phyloP scores from a whole-genome alignment of 495 filamentous ascomycete species.

The Penicillium cosmopolitanum region DNA sequence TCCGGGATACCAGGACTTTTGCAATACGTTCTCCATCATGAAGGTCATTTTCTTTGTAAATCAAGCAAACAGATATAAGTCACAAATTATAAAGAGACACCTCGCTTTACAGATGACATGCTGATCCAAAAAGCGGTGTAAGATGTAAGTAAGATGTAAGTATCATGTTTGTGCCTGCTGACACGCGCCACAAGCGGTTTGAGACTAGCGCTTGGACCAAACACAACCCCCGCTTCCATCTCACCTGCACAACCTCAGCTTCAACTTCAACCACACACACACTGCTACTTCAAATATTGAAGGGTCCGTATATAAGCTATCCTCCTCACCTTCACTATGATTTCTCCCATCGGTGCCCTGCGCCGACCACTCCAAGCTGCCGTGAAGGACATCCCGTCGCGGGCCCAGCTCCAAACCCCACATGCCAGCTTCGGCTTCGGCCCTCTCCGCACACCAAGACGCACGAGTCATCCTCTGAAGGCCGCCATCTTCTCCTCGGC shows the following conservation, averaged over 20 bases:
- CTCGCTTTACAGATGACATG: too few species aligned
- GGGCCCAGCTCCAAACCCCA: slow-evolving; percentile 3
- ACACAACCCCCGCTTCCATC: background rate
- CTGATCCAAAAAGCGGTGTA: background rate
- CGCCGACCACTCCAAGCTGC: slow-evolving; percentile 4
- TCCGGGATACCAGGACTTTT: too few species aligned
- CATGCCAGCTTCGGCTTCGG: background rate
- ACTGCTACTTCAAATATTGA: too few species aligned
- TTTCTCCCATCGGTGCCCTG: background rate
- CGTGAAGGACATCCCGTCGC: background rate
- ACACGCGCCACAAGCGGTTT: background rate
- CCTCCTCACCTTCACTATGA: background rate
- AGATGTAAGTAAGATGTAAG: background rate
- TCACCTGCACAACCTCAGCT: background rate
- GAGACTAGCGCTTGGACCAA: background rate
- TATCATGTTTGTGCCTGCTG: background rate
- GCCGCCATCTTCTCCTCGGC: slow-evolving; percentile 1
- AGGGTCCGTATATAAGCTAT: background rate
- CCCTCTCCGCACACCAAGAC: background rate
- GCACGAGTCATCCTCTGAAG: background rate
- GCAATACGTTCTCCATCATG: too few species aligned
- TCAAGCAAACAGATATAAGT: too few species aligned
- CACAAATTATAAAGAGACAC: too few species aligned
- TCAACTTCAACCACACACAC: background rate
- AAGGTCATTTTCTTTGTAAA: too few species aligned